Conservation (phyloP, 1,284 basidiomycete species). For the Austroboletus novae-zelandiae region DNA sequence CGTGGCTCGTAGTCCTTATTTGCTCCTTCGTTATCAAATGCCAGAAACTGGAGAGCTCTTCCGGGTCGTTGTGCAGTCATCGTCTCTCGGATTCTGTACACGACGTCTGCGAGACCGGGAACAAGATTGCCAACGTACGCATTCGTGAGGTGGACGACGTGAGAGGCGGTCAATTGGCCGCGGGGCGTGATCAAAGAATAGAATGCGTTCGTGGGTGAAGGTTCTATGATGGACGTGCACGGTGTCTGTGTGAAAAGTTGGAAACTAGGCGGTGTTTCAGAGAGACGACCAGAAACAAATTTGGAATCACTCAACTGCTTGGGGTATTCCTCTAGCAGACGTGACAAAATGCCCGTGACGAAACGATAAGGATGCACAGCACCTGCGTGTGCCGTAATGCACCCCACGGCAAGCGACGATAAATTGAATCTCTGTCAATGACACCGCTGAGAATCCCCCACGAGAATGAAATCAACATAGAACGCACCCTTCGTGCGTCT, state of each 20-base stretch:
- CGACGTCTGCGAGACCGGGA: conserved; percentile 57
- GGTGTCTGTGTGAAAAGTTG: conserved; percentile 50
- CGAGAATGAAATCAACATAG: neutral
- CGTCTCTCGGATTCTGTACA: conserved; percentile 55
- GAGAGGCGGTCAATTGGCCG: conserved; percentile 51
- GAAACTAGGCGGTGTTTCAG: conserved; percentile 37
- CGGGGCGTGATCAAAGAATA: conserved; percentile 53
- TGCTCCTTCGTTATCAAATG: conserved; percentile 18
- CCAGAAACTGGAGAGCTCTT: conserved; percentile 33
- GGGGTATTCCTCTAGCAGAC: conserved; percentile 43
- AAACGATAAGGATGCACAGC: conserved; percentile 60
- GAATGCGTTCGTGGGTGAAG: conserved; percentile 19
- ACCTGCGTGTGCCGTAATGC: conserved; percentile 47
- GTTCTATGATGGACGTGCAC: conserved; percentile 40
- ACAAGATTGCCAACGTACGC: conserved; percentile 71
- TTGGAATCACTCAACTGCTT: conserved; percentile 34
- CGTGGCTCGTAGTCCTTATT: conserved; percentile 37
- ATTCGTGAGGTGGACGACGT: conserved; percentile 80
- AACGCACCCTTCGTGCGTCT: conserved; percentile 36
- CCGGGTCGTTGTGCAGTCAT: conserved; percentile 68
- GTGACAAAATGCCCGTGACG: conserved; percentile 48
- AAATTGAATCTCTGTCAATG: conserved; percentile 42
- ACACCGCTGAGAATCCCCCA: neutral
- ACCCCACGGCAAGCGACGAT: conserved; percentile 42
- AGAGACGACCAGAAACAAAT: neutral